Evolutionary conservation across 805 yeast species (phyloP), one percentile per base, ranked within the genome.

Genomic region (Candida germanica): DNA sequence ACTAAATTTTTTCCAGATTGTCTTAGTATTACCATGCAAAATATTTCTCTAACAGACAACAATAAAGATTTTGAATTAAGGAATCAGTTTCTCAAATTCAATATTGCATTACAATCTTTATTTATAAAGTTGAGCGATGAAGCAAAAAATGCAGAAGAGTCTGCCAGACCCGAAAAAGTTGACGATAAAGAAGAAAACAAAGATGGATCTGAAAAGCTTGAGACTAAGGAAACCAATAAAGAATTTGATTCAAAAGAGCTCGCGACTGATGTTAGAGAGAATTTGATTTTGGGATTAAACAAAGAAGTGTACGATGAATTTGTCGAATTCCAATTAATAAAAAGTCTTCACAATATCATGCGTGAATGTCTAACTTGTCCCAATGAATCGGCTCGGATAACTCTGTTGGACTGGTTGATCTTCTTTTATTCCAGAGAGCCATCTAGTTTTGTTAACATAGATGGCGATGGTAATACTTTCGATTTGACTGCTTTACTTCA

Each of bases 351-450:
- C 39, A 80, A 83, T 4, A 68, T 91, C 38, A 80, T 87, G 3
- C 55, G 78, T 26, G 95, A 88, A 53, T 64, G 65, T 38, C 51
- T 64, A 15, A 56, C 55, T 29, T 54, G 59, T 5, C 38, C 54
- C 35, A 81, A 85, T 47, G 95, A 87, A 42, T 78, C 80, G 19
- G 84, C 96, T 0, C 73, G 93, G 40, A 71, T 87, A 22, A 87
- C 94, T 0, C 81, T 93, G 16, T 64, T 93, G 23, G 95, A 89
- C 45, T 93, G 98, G 98, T 66, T 93, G 21, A 78, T 80, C 11
- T 77, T 87, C 72, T 68, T 93, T 26, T 91, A 38, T 20, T 39
- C 46, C 1, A 29, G 41, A 23, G 44, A 44, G 26, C 49, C 49
- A 8, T 26, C 44, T 5, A 44, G 46, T 33, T 44, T 44, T 26